These are phyloP conservation scores for Dovyalis caffra DNA, from an alignment of 345 rosid species.

Conservation along the genomic window DNA sequence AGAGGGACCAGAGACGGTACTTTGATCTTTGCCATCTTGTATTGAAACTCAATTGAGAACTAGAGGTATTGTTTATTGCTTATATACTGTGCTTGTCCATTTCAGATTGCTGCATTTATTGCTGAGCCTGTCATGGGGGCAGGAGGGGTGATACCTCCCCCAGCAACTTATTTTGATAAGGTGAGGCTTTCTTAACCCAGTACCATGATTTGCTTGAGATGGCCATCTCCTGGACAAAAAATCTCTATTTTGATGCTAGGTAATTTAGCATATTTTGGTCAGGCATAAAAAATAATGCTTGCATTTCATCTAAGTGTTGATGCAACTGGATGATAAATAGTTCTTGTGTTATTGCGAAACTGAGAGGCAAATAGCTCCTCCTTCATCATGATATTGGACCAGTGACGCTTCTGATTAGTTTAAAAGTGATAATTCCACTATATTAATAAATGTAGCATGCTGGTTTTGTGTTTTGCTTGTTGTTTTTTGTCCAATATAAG, in stretches of 20 bases:
- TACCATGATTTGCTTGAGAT: background rate
- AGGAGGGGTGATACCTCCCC: slow-evolving; percentile 96
- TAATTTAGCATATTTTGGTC: background rate
- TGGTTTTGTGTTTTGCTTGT: background rate
- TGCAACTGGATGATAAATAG: background rate
- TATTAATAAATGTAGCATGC: background rate
- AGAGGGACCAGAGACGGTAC: slow-evolving; percentile 97
- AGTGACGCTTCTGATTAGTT: background rate
- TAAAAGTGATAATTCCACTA: background rate
- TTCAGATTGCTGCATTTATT: slow-evolving; percentile 91
- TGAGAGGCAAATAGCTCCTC: background rate
- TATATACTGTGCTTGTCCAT: slow-evolving; percentile 17
- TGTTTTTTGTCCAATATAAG: too few relatives aligned
- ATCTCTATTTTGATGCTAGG: background rate
- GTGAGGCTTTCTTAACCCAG: slow-evolving; percentile 30
- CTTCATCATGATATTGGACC: background rate
- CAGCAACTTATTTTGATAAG: slow-evolving; percentile 94
- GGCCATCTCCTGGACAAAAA: background rate
- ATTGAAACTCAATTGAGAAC: slow-evolving; percentile 5
- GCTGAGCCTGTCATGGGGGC: slow-evolving; percentile 99
- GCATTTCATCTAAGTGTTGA: background rate
- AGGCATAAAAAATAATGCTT: background rate
- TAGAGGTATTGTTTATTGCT: slow-evolving; percentile 6
- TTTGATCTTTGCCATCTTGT: slow-evolving; percentile 9
- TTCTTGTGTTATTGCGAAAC: background rate